A percentile compares a stretch with the other conserved stretches of the same genome.
These are phyloP conservation scores for Wickerhamiella kazuoi DNA, from an alignment of 805 yeast species.

Conservation along the genomic window DNA sequence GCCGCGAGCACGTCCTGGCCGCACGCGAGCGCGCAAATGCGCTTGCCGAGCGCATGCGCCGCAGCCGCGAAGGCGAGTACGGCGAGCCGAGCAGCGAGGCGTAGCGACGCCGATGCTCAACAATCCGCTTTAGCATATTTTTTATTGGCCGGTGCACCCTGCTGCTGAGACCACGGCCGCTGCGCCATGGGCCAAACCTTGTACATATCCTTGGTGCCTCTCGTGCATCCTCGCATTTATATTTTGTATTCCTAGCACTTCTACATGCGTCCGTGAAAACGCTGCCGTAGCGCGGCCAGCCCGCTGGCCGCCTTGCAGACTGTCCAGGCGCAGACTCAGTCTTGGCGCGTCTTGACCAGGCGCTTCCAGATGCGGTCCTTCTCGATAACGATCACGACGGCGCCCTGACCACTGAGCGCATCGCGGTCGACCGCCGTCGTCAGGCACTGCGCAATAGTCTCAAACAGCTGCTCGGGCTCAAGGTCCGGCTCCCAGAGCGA, in stretches of 20 bases:
- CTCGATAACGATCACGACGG: conserved; percentile 66
- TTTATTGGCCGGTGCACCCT: too few relatives aligned
- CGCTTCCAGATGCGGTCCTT: conserved; percentile 71
- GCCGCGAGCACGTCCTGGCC: conserved; percentile 28
- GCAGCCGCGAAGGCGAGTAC: not conserved
- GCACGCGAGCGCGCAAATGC: conserved; percentile 38
- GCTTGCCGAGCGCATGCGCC: not conserved
- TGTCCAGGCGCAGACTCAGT: conserved; percentile 27
- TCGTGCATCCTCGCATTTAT: too few relatives aligned
- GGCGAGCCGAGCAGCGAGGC: too few relatives aligned
- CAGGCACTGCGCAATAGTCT: conserved; percentile 84
- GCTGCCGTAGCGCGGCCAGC: too few relatives aligned
- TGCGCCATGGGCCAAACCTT: too few relatives aligned
- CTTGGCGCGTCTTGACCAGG: conserved; percentile 87
- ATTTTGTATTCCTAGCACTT: too few relatives aligned
- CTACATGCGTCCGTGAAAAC: too few relatives aligned
- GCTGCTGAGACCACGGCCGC: too few relatives aligned
- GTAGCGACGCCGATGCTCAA: too few relatives aligned
- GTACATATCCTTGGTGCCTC: too few relatives aligned
- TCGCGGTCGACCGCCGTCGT: conserved; percentile 94
- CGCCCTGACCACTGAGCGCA: conserved; percentile 97
- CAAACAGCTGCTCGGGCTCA: conserved; percentile 89
- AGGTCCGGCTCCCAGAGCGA: conserved; percentile 82
- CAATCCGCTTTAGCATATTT: too few relatives aligned
- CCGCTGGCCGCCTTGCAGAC: not conserved